These are phyloP conservation scores for Volvox africanus DNA, from an alignment of 139 green algal genomes.

Conservation along the genomic window DNA sequence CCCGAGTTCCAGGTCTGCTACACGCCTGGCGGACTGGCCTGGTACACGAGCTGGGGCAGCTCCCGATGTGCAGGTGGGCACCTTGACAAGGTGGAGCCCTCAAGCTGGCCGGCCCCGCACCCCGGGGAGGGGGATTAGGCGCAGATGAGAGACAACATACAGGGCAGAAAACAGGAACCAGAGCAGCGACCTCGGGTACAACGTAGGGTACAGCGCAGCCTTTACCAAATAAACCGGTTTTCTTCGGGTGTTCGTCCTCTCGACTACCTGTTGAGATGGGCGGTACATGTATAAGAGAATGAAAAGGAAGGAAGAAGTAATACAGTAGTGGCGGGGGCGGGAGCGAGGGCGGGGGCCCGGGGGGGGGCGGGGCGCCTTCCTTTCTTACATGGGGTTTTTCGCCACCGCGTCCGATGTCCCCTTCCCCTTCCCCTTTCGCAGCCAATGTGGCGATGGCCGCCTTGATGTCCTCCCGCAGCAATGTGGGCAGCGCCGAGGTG, in stretches of 20 bases:
- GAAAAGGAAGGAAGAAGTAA: too few species aligned
- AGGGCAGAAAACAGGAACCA: too few species aligned
- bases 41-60: slow-evolving; percentile 52
- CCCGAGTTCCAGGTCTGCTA: slow-evolving; percentile 25
- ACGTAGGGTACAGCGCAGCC: background rate
- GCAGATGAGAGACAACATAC: too few species aligned
- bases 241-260: background rate
- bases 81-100: too few species aligned
- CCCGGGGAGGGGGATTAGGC: too few species aligned
- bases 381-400: background rate
- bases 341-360: too few species aligned
- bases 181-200: too few species aligned
- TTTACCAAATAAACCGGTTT: background rate
- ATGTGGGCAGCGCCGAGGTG: background rate
- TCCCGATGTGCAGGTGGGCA: slow-evolving; percentile 24
- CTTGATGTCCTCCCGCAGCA: background rate
- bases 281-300: too few species aligned
- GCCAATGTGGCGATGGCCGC: slow-evolving; percentile 30
- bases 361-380: too few species aligned
- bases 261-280: too few species aligned
- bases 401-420: background rate
- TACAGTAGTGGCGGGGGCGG: too few species aligned
- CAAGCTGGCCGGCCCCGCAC: too few species aligned
- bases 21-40: slow-evolving; percentile 64
- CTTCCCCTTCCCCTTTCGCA: background rate